Evolutionary conservation across 352 stramenopile species (phyloP), one percentile per base, ranked within the genome.

Genomic region (Pythium vanterpoolii): DNA sequence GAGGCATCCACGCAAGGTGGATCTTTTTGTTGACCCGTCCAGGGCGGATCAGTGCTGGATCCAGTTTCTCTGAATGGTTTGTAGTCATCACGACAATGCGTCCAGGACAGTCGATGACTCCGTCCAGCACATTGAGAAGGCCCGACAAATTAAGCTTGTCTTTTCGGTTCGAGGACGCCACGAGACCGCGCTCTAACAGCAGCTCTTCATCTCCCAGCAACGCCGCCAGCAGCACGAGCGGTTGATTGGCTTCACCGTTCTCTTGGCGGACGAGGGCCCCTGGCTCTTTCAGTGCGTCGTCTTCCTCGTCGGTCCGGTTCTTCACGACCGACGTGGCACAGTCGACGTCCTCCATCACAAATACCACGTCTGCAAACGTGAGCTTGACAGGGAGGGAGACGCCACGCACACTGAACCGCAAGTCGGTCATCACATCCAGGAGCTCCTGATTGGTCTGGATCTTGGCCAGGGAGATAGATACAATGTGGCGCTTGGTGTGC

Each of bases 81-180:
- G 87, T 96, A 8, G 93, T 97, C 83, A 97, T 96, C 67, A 98
- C 90, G 1, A 97, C 73, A 54, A 98, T 97, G 43, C 89, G 81
- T 0, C 83, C 89, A 19, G 86, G 84, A n/a, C 74, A 90, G 60
- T 97, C 89, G 21, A 96, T 89, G 6, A 98, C 82, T 4, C 90
- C 93, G 64, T 98, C 93, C 5, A 98, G 68, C 2, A 95, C 88
- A 48, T 98, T 97, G 0, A 97, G 62, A 34, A 98, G 65, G 0
- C 89, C 88, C 14, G 79, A 74, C 9, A 97, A 67, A 44, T 85
- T 95, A 21, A 97, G 71, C 72, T 91, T 81, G 66, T 24, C 40
- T 13, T 51, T 42, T n/a, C n/a, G n/a, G n/a, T n/a, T n/a, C n/a
- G n/a, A n/a, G n/a, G n/a, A n/a, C n/a, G n/a, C n/a, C n/a, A n/a